Evolutionary conservation across 805 yeast species (phyloP), one percentile per base, ranked within the genome.

Genomic region (Debaryomyces hansenii): DNA sequence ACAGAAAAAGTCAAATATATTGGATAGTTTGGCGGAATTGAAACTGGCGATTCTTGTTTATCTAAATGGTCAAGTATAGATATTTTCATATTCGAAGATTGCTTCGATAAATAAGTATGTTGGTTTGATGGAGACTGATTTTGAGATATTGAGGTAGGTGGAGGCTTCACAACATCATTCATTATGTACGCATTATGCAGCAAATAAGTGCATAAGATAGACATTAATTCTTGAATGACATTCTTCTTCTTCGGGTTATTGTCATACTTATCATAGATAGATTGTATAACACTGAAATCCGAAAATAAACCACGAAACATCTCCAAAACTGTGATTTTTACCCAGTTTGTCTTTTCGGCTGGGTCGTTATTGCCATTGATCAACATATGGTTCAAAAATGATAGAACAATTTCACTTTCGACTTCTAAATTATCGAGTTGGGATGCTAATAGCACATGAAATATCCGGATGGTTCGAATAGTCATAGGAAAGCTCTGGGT

Each of bases 341-440:
- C 88, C 97, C 97, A 92, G 12, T 54, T 46, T 11, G 41, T 39
- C 16, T 38, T 42, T 34, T 47, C 55, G 20, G 15, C 20, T 8
- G 27, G 37, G 5, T 58, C 47, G 2, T 84, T 82, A 2, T 78
- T 56, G 5, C 80, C 83, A 29, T 73, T 70, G 18, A 84, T 73
- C n/a, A 88, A 59, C n/a, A 79, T 76, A 59, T 87, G 95, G 14
- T 87, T 87, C 29, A 90, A 64, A 20, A 87, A 70, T 0, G 95
- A 83, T 12, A 92, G 66, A 2, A 91, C 80, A 5, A 90, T 90
- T 57, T 90, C 97, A 20, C 87, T 75, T 63, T 92, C 97, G 28
- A 86, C 77, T 42, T 80, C 85, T 32, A 92, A 65, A 5, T 81
- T 75, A 0, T 74, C 65, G 16, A 90, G 71, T 54, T 83, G 87